Evolutionary conservation across 306 rosid genomes (phyloP), one percentile per base, ranked within the genome.

Genomic region (Glycine latifolia): DNA sequence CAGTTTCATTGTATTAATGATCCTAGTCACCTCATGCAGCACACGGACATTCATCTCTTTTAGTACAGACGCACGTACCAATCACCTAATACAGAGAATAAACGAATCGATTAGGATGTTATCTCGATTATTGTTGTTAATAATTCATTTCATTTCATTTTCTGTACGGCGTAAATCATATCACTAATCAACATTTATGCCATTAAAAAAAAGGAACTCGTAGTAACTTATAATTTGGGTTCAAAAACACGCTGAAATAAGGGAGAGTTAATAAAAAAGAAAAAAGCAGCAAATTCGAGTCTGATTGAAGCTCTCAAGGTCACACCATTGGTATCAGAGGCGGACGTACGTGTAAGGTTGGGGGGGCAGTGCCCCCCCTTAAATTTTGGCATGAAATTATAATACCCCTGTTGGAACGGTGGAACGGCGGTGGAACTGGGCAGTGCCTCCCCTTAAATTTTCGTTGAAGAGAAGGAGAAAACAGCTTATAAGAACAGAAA

Each of bases 71-170:
- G 31, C 31, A 26, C 31, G 31, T 1, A 26, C 31, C 87, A 50
- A 55, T 55, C 35, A 65, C 80, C 83, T 65, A 78, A 84, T 20
- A 26, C 31, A 46, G 0, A 73, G 17, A 74, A 54, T 7, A 26
- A 71, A 46, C 50, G n/a, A 54, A 16, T 20, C 44, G 6, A 80
- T 80, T 4, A 60, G 61, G 71, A 79, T 63, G 48, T 5, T 8
- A 58, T 35, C 7, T 35, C 15, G 0, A 50, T 50, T 54, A 56
- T 3, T 26, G 31, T 26, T 26, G 2, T n/a, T n/a, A n/a, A 26
- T 26, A 26, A 26, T 26, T 26, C 31, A 26, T 26, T 26, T 26
- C 31, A 26, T 26, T 26, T 26, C 2, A 26, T 26, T 26, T 26
- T 75, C 35, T 20, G 26, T 52, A 5, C 0, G 3, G 16, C 7